A percentile compares a stretch with the other conserved stretches of the same genome.
phyloP scores from a whole-genome alignment of 352 stramenopile species.

The Globisporangium heterothallicum region DNA sequence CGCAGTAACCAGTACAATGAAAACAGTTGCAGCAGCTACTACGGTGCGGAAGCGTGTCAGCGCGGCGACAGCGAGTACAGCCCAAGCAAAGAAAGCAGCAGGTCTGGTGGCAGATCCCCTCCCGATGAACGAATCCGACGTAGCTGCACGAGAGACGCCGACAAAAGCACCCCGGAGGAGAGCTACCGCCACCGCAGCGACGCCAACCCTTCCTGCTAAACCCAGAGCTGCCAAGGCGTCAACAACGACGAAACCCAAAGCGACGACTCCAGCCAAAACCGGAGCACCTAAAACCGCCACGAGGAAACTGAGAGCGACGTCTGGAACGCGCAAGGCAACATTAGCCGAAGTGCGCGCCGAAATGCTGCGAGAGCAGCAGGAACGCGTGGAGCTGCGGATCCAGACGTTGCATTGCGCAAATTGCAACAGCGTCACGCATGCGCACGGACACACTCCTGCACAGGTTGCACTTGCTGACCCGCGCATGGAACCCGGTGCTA shows the following conservation, averaged over 20 bases:
- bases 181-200: neutral
- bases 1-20: neutral
- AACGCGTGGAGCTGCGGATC: slow-evolving; percentile 44
- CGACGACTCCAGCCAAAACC: neutral
- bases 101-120: neutral
- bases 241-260: neutral
- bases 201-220: too few species aligned
- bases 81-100: slow-evolving; percentile 4
- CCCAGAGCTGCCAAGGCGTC: too few species aligned
- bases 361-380: slow-evolving; percentile 42
- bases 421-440: slow-evolving; percentile 10
- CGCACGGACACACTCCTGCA: neutral
- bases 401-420: slow-evolving; percentile 28
- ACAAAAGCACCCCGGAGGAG: slow-evolving; percentile 4
- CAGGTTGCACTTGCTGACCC: neutral
- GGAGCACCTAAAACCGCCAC: slow-evolving; percentile 2
- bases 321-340: slow-evolving; percentile 18
- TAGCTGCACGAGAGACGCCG: neutral
- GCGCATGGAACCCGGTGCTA: neutral
- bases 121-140: neutral
- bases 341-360: slow-evolving; percentile 40
- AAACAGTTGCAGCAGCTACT: neutral
- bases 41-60: neutral
- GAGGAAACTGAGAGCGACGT: neutral
- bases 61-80: neutral